Evolutionary conservation across 2,329 filamentous ascomycete genomes (phyloP).

Genomic region (Orbilia blumenaviensis): DNA sequence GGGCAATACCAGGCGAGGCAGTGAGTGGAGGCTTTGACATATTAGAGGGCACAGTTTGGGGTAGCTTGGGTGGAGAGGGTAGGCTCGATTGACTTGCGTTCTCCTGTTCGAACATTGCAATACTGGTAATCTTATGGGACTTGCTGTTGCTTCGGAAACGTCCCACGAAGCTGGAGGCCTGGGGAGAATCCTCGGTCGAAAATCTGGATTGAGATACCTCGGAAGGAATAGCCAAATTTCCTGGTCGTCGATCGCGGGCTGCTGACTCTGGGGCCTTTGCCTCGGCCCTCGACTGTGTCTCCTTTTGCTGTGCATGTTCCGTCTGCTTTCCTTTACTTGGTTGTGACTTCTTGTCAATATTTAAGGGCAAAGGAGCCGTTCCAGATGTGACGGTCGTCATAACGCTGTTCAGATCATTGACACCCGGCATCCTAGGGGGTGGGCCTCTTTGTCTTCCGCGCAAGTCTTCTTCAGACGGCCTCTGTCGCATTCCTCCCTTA

Average conservation of each 20-base stretch:
- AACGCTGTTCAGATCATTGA: constrained; percentile 24
- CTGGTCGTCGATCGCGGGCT: constrained; percentile 24
- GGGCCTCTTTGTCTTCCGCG: constrained; percentile 40
- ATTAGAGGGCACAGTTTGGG: background rate
- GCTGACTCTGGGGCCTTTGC: background rate
- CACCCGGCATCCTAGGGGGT: constrained; percentile 29
- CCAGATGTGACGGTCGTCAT: constrained; percentile 45
- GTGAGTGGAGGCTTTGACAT: constrained; percentile 35
- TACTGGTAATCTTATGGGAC: constrained; percentile 36
- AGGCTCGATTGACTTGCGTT: constrained; percentile 19
- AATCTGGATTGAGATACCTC: constrained; percentile 33
- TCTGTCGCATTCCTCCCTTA: constrained; percentile 17
- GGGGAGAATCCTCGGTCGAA: constrained; percentile 44
- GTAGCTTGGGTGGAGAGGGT: constrained; percentile 31
- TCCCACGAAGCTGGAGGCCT: constrained; percentile 30
- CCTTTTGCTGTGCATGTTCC: constrained; percentile 14
- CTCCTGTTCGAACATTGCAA: constrained; percentile 47
- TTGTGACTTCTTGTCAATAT: constrained; percentile 30
- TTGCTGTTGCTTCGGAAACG: constrained; percentile 50
- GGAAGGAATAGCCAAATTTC: constrained; percentile 29
- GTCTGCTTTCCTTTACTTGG: constrained; percentile 5
- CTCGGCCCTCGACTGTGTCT: constrained; percentile 5
- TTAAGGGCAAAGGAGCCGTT: constrained; percentile 2
- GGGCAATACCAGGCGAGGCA: background rate
- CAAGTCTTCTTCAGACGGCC: constrained; percentile 46